Evolutionary conservation across 768 basidiomycete genomes (phyloP), one percentile per base, ranked within the genome.

Genomic region (Mycena chlorophos): DNA sequence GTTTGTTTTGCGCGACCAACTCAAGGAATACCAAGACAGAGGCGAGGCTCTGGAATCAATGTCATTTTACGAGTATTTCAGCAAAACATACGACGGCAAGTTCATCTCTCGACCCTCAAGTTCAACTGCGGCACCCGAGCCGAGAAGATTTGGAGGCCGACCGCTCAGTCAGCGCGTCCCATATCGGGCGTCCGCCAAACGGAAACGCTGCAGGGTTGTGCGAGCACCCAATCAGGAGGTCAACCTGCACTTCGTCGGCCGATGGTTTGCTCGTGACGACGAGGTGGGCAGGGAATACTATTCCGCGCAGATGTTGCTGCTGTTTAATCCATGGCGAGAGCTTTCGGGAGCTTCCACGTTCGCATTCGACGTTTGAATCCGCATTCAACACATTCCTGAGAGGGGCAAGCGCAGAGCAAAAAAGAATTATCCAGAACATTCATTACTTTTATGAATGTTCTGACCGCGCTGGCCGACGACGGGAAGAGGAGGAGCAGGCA

Each of bases 281-380:
- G 65, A 73, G 20, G 17, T 48, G 2, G 63, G 65, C 0, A 34
- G 28, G 2, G 30, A 59, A 1, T 68, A 74, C 12, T 80, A 75
- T 42, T 71, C 63, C 30, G 76, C 77, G 3, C 63, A 50, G 1
- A 74, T 75, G 62, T 57, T 78, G 0, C 47, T 69, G 37, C 62
- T 77, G 3, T 55, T 78, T 4, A 71, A 71, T 46, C 77, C 77
- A 1, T 80, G 76, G 78, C 52, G 68, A 0, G 27, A 56, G 17
- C n/a, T 2, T 74, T 0, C 16, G 13, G 1, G 72, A 75, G 51
- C 62, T 77, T 1, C 71, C 67, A 47, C 0, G 3, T 0, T 4
- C 10, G 0, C 8, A 40, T 4, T 26, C 63, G 37, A 56, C 63
- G 0, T 76, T 71, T 68, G n/a, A 61, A n/a, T n/a, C 37, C 0